Conservation (phyloP, 352 stramenopile species). For the Hyaloperonospora brassicae region DNA sequence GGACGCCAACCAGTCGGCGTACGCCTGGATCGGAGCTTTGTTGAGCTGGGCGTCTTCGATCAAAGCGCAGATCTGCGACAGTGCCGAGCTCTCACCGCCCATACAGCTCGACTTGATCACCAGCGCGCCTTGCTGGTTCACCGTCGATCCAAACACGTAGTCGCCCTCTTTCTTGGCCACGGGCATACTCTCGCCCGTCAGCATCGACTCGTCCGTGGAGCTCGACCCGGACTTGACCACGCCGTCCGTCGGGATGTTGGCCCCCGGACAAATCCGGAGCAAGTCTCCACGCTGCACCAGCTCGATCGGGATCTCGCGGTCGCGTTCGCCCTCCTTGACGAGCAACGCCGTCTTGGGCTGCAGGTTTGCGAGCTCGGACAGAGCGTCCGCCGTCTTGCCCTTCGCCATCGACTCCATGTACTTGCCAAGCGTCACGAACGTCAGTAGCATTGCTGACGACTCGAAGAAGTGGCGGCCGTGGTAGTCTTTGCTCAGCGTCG, state of each 20-base stretch:
- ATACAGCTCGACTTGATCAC: conserved; percentile 82
- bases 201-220: conserved; percentile 73
- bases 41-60: conserved; percentile 84
- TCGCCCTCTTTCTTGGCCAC: conserved; percentile 70
- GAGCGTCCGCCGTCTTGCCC: conserved; percentile 67
- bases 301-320: conserved; percentile 73
- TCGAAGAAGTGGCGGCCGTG: conserved; percentile 84
- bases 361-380: conserved; percentile 65
- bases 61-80: conserved; percentile 75
- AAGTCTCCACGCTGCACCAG: conserved; percentile 77
- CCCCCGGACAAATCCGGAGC: conserved; percentile 59
- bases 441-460: conserved; percentile 79
- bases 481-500: conserved; percentile 48
- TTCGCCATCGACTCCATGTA: conserved; percentile 87
- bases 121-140: conserved; percentile 75
- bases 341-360: conserved; percentile 75
- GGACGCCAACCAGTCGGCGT: conserved; percentile 43
- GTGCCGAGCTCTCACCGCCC: conserved; percentile 51
- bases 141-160: conserved; percentile 80
- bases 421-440: conserved; percentile 83
- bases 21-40: conserved; percentile 84
- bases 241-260: conserved; percentile 76
- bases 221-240: conserved; percentile 63
- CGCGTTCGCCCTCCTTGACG: conserved; percentile 37
- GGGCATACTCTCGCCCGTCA: conserved; percentile 85